Base-by-base conservation (phyloP, 1,284 basidiomycete genomes). In the Phellinidium pouzarii region DNA sequence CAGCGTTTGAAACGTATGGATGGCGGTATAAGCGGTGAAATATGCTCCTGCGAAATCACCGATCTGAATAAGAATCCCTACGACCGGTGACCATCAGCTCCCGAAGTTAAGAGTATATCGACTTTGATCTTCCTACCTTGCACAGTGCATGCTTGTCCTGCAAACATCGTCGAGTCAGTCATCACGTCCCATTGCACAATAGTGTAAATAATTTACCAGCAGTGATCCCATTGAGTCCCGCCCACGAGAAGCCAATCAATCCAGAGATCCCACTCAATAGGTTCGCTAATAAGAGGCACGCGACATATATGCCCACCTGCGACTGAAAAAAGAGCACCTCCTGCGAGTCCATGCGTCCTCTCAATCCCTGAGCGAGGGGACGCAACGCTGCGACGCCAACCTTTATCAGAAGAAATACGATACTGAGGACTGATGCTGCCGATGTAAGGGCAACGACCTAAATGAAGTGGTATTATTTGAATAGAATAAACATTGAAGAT, bases 1-100 rank as follows among this genome's bases (percentile, higher is more conserved):
- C 40, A 87, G 69, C 17, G 81, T 78, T 59, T 72, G 76, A 68
- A 87, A 82, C 0, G 81, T 78, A 63, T 88, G 85, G n/a, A 84
- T 60, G 2, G 78, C 80, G 55, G 86, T 82, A 8, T 74, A 70
- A 5, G 77, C 70, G 0, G 78, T 82, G 63, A 87, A 88, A 67
- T 78, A 87, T 8, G 78, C 80, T 22, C 71, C 73, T 2, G 76
- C 71, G 62, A 79, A 76, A 59, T 80, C 77, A 22, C 81, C 83
- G 36, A 83, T 67, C 59, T 85, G 79, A 69, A 75, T 78, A 37
- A 87, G 60, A 49, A 75, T 65, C 22, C 70, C 82, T 80, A 31
- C 26, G 19, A 29, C 14, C 2, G 19, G 12, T 7, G n/a, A 7
- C n/a, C 36, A 20, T 4, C n/a, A 40, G 7, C 8, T 6, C 4